A percentile compares a stretch with the other conserved stretches of the same genome.
These are phyloP conservation scores for Linum tenue DNA, from an alignment of 345 rosid species.

Conservation along the genomic window DNA sequence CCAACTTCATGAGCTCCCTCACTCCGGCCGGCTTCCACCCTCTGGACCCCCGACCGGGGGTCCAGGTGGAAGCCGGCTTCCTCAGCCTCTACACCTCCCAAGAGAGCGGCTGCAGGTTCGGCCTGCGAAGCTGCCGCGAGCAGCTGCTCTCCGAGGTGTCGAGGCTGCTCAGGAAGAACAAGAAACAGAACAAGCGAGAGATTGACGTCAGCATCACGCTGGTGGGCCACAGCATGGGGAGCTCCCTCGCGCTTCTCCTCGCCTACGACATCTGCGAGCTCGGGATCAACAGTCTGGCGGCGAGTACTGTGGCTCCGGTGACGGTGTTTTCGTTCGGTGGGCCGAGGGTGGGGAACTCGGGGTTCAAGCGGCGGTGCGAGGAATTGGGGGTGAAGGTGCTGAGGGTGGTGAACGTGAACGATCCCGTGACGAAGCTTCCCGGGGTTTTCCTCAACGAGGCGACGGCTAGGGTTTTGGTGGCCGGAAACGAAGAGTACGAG, in stretches of 20 bases:
- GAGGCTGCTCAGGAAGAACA: slow-evolving; percentile 27
- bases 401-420: slow-evolving; percentile 66
- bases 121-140: slow-evolving; percentile 64
- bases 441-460: slow-evolving; percentile 64
- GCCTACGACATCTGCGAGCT: slow-evolving; percentile 71
- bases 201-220: slow-evolving; percentile 46
- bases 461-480: slow-evolving; percentile 13
- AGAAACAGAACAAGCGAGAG: not conserved
- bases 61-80: slow-evolving; percentile 78
- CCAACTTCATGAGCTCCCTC: slow-evolving; percentile 65
- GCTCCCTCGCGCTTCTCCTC: slow-evolving; percentile 64
- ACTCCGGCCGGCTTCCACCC: slow-evolving; percentile 53
- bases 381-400: slow-evolving; percentile 53
- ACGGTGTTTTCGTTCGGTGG: slow-evolving; percentile 54
- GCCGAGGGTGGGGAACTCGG: slow-evolving; percentile 66
- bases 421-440: slow-evolving; percentile 59
- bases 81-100: slow-evolving; percentile 67
- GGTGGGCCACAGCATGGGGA: slow-evolving; percentile 79
- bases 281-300: slow-evolving; percentile 33
- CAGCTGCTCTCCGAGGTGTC: slow-evolving; percentile 56
- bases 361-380: slow-evolving; percentile 57
- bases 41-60: slow-evolving; percentile 5
- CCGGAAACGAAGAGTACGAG: slow-evolving; percentile 44
- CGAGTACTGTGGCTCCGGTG: slow-evolving; percentile 36
- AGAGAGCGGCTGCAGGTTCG: slow-evolving; percentile 45